A percentile compares a stretch with the other conserved stretches of the same genome.
Conservation (phyloP, 169 alveolate species). For the Plasmodium cynomolgi region DNA sequence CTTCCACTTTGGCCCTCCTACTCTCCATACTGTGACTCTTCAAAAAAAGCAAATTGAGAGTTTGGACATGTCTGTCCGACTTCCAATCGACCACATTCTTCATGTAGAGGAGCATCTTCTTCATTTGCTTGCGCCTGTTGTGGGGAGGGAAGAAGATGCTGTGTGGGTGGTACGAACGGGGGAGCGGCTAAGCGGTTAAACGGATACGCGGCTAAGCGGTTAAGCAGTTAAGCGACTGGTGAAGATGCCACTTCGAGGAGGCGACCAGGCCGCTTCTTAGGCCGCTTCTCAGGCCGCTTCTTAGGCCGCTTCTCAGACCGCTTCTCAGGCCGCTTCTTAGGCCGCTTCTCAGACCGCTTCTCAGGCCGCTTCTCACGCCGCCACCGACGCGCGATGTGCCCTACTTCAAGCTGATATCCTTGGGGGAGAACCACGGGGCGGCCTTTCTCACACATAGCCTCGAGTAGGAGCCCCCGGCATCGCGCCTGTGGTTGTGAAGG, state of each 20-base stretch:
- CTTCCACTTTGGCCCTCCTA: background rate
- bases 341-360: too few relatives aligned
- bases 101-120: conserved; percentile 70
- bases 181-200: background rate
- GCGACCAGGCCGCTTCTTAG: background rate
- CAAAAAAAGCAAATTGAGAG: conserved; percentile 43
- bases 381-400: background rate
- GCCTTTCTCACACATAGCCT: background rate
- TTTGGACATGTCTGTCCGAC: conserved; percentile 32
- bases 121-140: conserved; percentile 57
- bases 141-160: background rate
- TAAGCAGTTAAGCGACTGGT: background rate
- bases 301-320: too few relatives aligned
- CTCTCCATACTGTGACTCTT: conserved; percentile 14
- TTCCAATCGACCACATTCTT: conserved; percentile 58
- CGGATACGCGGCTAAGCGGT: too few relatives aligned
- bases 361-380: background rate
- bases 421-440: conserved; percentile 52
- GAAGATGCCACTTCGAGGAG: background rate
- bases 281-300: background rate
- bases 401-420: conserved; percentile 52
- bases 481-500: background rate
- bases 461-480: background rate
- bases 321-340: background rate
- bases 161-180: background rate